phyloP scores from a whole-genome alignment of 1,139 yeast genomes.

The Zhuliangozyma blackwelliae region DNA sequence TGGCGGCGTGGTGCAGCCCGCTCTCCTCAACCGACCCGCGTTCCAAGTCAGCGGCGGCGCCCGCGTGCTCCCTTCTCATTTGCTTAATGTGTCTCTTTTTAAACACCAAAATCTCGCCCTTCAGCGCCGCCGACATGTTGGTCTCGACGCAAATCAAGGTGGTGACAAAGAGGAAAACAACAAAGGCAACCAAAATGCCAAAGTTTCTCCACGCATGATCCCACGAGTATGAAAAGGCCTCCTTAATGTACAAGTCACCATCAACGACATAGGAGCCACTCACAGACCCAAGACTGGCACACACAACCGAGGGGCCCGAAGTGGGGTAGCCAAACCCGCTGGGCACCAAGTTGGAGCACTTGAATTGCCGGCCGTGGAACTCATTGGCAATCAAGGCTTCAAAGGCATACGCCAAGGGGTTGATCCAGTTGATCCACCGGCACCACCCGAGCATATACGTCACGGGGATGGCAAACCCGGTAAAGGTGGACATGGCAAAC shows the following conservation, averaged over 20 bases:
- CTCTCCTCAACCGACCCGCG: background rate
- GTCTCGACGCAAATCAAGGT: slow-evolving; percentile 51
- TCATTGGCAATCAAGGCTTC: slow-evolving; percentile 57
- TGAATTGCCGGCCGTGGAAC: slow-evolving; percentile 43
- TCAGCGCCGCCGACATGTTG: slow-evolving; percentile 73
- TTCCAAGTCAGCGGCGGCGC: background rate
- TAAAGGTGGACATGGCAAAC: slow-evolving; percentile 48
- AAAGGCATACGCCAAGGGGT: slow-evolving; percentile 55
- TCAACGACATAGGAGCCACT: slow-evolving; percentile 51
- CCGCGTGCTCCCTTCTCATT: slow-evolving; percentile 45
- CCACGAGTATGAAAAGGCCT: slow-evolving; percentile 47
- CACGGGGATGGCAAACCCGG: slow-evolving; percentile 57
- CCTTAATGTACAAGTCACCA: slow-evolving; percentile 55
- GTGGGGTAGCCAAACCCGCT: slow-evolving; percentile 41
- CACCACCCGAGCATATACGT: slow-evolving; percentile 61
- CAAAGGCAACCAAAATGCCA: slow-evolving; percentile 63
- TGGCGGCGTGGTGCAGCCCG: background rate
- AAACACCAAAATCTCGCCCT: slow-evolving; percentile 76
- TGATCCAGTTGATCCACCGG: slow-evolving; percentile 55
- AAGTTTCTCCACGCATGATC: slow-evolving; percentile 80
- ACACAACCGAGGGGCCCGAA: slow-evolving; percentile 27
- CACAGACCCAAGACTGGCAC: slow-evolving; percentile 60
- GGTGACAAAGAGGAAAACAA: slow-evolving; percentile 45
- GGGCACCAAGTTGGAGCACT: slow-evolving; percentile 46
- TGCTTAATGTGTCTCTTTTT: slow-evolving; percentile 34